A percentile compares a stretch with the other conserved stretches of the same genome.
Evolutionary conservation across 169 alveolate species (phyloP).

Genomic region (Plasmodium inui): DNA sequence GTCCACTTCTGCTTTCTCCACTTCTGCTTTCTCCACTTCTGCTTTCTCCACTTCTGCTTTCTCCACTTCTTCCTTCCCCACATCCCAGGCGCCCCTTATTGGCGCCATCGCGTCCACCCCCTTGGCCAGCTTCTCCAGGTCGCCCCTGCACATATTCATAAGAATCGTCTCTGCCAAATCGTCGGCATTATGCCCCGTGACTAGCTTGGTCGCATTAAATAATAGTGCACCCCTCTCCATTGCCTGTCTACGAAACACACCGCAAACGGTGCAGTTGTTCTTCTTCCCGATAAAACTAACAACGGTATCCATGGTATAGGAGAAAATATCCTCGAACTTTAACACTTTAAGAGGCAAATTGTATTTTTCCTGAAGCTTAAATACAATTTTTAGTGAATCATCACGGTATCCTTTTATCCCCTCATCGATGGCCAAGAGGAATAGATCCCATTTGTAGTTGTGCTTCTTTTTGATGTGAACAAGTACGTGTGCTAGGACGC

Average conservation of each 20-base stretch:
- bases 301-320: constrained; percentile 98
- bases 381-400: constrained; percentile 95
- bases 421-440: constrained; percentile 96
- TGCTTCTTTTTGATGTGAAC: constrained; percentile 92
- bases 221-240: constrained; percentile 95
- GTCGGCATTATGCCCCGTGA: constrained; percentile 99
- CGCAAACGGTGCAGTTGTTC: constrained; percentile 97
- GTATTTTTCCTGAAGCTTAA: constrained; percentile 86
- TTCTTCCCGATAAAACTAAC: constrained; percentile 92
- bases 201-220: constrained; percentile 92
- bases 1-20: neutral
- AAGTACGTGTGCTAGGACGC: constrained; percentile 96
- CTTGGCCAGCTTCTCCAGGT: constrained; percentile 92
- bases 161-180: constrained; percentile 98
- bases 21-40: neutral
- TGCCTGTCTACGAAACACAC: constrained; percentile 97
- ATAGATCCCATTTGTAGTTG: constrained; percentile 92
- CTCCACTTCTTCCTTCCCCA: neutral
- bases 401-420: constrained; percentile 99
- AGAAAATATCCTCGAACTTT: constrained; percentile 92
- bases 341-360: constrained; percentile 91
- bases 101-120: constrained; percentile 85
- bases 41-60: neutral
- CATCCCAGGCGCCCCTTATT: too few species aligned
- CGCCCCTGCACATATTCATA: constrained; percentile 97